Conservation (phyloP, 306 rosid species). For the Malus orientalis region DNA sequence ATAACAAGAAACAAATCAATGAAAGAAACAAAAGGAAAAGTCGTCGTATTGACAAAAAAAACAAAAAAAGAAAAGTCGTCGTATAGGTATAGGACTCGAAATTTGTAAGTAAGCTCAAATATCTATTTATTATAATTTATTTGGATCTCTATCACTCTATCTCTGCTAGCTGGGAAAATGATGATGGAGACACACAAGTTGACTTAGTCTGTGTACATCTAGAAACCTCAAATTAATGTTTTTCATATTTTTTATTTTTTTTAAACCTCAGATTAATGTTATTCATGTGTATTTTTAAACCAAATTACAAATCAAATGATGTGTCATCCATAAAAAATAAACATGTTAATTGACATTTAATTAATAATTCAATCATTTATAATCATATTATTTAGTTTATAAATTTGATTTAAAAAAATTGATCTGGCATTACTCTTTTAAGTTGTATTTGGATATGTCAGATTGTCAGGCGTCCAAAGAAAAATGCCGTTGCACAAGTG, state of each 20-base stretch:
- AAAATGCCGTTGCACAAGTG: not conserved
- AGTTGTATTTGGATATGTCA: not conserved
- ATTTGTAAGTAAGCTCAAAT: not conserved
- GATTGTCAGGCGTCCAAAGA: not conserved
- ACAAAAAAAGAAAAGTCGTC: not conserved
- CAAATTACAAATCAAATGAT: no score
- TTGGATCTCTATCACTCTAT: not conserved
- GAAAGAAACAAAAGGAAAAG: not conserved
- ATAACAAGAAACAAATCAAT: not conserved
- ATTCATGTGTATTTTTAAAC: not conserved
- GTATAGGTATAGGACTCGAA: not conserved
- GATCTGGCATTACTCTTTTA: not conserved
- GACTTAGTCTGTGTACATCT: not conserved
- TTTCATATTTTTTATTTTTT: no score
- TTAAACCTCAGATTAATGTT: no score
- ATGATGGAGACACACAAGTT: not conserved
- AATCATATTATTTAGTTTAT: fast-evolving
- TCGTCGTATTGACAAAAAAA: no score
- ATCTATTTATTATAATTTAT: no score
- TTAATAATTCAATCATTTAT: no score
- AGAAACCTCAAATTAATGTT: not conserved
- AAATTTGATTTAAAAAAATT: no score
- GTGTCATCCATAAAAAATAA: no score
- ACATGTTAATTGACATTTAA: fast-evolving
- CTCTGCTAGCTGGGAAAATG: not conserved